Conservation (phyloP, 2,329 filamentous ascomycete species). For the Beauveria medogensis region DNA sequence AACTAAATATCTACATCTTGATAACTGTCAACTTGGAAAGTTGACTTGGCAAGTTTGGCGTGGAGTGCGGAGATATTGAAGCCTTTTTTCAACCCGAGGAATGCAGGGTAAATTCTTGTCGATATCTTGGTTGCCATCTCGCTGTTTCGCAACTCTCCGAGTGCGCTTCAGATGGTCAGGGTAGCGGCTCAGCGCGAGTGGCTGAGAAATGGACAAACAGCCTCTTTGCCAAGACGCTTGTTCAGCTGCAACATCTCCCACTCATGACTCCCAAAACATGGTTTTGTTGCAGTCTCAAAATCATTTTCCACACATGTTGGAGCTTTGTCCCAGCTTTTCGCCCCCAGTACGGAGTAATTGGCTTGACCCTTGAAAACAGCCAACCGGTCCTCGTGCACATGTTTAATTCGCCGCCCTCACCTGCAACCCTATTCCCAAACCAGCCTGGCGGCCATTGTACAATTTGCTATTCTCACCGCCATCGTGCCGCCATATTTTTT, state of each 20-base stretch:
- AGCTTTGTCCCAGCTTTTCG: neutral
- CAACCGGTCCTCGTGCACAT: neutral
- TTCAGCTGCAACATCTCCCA: too few species aligned
- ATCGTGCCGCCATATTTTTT: neutral
- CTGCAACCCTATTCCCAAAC: neutral
- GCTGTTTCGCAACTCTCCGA: neutral
- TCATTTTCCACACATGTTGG: too few species aligned
- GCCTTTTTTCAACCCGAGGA: neutral
- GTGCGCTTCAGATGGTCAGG: neutral
- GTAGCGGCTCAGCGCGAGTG: neutral
- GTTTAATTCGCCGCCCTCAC: neutral
- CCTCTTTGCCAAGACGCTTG: neutral
- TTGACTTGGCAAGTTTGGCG: neutral
- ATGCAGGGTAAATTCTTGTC: neutral
- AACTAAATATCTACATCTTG: neutral
- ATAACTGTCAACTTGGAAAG: neutral
- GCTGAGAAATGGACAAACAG: neutral
- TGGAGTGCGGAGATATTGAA: neutral
- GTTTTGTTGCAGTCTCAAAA: too few species aligned
- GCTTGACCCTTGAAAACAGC: neutral
- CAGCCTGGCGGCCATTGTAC: constrained; percentile 5
- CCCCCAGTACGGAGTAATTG: neutral
- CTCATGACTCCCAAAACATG: too few species aligned
- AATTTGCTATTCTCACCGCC: constrained; percentile 1
- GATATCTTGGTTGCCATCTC: neutral